Evolutionary conservation across 129 eudicot genomes (phyloP).

Genomic region (Daucus carota): DNA sequence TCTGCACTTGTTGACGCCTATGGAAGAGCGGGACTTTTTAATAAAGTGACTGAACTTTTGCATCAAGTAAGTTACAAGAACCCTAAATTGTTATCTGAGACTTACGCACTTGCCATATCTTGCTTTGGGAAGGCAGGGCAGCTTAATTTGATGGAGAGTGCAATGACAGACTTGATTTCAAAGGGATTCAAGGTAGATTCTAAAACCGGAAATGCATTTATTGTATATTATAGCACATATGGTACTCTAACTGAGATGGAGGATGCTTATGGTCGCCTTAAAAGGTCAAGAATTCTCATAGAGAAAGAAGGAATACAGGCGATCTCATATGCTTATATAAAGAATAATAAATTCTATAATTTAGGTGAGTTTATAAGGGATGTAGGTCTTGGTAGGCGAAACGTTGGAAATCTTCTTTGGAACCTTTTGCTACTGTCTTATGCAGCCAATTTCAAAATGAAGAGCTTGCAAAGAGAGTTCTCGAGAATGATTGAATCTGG

Average conservation of each 20-base stretch:
- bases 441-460: conserved; percentile 88
- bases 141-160: conserved; percentile 62
- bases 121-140: conserved; percentile 67
- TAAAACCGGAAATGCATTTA: conserved; percentile 60
- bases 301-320: conserved; percentile 77
- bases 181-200: conserved; percentile 60
- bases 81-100: conserved; percentile 34
- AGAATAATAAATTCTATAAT: conserved; percentile 52
- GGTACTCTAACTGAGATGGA: conserved; percentile 71
- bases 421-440: conserved; percentile 64
- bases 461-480: conserved; percentile 86
- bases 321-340: conserved; percentile 55
- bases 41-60: conserved; percentile 39
- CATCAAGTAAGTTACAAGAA: conserved; percentile 33
- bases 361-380: conserved; percentile 66
- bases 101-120: conserved; percentile 36
- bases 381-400: conserved; percentile 82
- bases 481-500: conserved; percentile 79
- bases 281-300: conserved; percentile 62
- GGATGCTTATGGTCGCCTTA: conserved; percentile 61
- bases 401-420: conserved; percentile 85
- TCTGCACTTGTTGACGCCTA: conserved; percentile 47
- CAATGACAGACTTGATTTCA: conserved; percentile 55
- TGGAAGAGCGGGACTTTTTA: conserved; percentile 26
- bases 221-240: conserved; percentile 55